Evolutionary conservation across 192 early-diverging fungal genomes (phyloP).

Genomic region (Rhizoclosmatium sp.): DNA sequence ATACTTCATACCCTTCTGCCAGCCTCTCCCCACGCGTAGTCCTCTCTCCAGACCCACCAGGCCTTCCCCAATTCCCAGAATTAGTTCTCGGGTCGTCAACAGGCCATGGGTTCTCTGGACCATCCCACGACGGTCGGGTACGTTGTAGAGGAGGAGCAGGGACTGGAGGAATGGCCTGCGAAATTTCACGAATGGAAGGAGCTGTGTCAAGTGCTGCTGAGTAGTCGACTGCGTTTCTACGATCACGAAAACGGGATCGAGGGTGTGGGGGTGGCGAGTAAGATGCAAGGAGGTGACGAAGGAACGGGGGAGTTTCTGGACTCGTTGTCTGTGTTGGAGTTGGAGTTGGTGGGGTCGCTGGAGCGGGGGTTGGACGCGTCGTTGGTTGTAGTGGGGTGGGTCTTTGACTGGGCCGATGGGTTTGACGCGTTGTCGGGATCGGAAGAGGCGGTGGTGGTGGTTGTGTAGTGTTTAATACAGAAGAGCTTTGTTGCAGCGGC

Average conservation of each 20-base stretch:
- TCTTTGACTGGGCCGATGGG: too few relatives aligned
- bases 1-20: background rate
- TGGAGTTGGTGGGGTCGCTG: background rate
- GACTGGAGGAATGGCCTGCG: background rate
- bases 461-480: too few relatives aligned
- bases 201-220: constrained; percentile 6
- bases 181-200: background rate
- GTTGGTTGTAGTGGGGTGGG: too few relatives aligned
- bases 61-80: background rate
- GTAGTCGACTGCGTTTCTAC: constrained; percentile 20
- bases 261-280: background rate
- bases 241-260: background rate
- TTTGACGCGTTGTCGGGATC: too few relatives aligned
- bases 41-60: too few relatives aligned
- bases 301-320: background rate
- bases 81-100: background rate
- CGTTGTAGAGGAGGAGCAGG: too few relatives aligned
- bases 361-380: too few relatives aligned
- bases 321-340: background rate
- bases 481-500: too few relatives aligned
- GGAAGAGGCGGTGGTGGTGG: too few relatives aligned
- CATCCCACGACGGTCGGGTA: background rate
- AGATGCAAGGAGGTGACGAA: background rate
- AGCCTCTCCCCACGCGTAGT: background rate
- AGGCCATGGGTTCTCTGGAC: background rate